Evolutionary conservation across 176 grass and related monocot genomes (phyloP).

Genomic region (Puya raimondii): DNA sequence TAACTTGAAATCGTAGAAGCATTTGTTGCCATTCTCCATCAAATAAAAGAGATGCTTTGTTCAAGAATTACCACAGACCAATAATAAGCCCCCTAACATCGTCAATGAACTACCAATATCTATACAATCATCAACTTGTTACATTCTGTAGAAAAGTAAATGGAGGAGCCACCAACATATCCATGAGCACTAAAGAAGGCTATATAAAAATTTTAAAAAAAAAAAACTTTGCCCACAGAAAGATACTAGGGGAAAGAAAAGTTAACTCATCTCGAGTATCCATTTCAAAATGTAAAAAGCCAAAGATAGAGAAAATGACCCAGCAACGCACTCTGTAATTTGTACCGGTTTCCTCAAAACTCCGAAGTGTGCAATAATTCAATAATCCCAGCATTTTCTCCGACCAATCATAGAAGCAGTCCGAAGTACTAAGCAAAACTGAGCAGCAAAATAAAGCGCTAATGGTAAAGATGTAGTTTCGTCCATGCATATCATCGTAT

Average conservation of each 20-base stretch:
- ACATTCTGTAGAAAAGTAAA: constrained; percentile 19
- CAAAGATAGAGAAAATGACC: constrained; percentile 4
- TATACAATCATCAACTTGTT: constrained; percentile 30
- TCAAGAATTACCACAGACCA: constrained; percentile 22
- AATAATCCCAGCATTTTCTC: constrained; percentile 25
- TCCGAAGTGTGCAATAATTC: constrained; percentile 20
- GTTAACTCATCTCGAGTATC: constrained; percentile 1
- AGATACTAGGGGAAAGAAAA: background rate
- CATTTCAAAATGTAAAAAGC: constrained; percentile 17
- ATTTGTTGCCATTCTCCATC: constrained; percentile 33
- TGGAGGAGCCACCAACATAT: constrained; percentile 1
- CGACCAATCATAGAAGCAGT: constrained; percentile 20
- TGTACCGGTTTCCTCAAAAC: constrained; percentile 26
- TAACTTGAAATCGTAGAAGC: background rate
- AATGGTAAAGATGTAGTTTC: constrained; percentile 12
- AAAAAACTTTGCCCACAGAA: background rate
- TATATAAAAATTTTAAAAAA: background rate
- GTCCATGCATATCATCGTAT: constrained; percentile 18
- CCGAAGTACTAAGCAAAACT: constrained; percentile 44
- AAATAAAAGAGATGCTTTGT: constrained; percentile 17
- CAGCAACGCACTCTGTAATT: constrained; percentile 23
- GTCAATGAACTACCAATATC: constrained; percentile 32
- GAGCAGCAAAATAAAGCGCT: constrained; percentile 17
- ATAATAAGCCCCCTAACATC: constrained; percentile 23
- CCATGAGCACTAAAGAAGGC: background rate